Evolutionary conservation across 2,329 filamentous ascomycete species (phyloP), one percentile per base, ranked within the genome.

Genomic region (Colletotrichum sp.): DNA sequence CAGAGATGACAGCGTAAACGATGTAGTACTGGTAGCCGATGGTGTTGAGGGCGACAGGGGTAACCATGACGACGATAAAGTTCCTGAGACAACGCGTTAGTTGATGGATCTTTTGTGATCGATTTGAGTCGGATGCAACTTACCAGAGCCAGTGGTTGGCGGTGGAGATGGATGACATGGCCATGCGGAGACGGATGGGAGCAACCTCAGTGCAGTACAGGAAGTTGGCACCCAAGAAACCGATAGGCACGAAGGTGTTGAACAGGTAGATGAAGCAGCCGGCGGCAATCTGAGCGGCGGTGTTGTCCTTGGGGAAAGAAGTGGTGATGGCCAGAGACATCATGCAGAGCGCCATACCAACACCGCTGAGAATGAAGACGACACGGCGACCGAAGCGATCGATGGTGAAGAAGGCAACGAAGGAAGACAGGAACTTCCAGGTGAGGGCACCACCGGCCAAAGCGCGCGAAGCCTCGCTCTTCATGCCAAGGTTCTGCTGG

Each of bases 231-330:
- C 91, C 90, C 0, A 91, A 85, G 83, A 91, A 92, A 0, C 90
- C 91, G 72, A 92, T 89, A 0, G 89, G 90, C 60, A 91, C 89
- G 82, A 92, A 92, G 78, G 89, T 90, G 82, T 92, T 90, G 84
- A 90, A 93, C 63, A 91, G 81, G 81, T 90, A 92, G 65, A 92
- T 86, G 81, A 91, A 91, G 77, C 90, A 86, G 1, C 88, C 89
- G 1, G 89, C 89, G 1, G 86, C 87, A 57, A 91, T 87, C 76
- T 89, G 86, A 3, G 90, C 87, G 3, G 84, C 75, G 4, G 83
- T 84, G 81, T 90, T 89, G 16, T 82, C 81, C 36, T 81, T 83
- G 15, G 87, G 85, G 79, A 87, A 88, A 24, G 86, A 90, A 5
- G 88, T 90, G 7, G 88, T 85, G 39, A 91, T 84, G 5, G 90